Evolutionary conservation across 495 filamentous ascomycete species (phyloP).

Genomic region (Evernia prunastri): DNA sequence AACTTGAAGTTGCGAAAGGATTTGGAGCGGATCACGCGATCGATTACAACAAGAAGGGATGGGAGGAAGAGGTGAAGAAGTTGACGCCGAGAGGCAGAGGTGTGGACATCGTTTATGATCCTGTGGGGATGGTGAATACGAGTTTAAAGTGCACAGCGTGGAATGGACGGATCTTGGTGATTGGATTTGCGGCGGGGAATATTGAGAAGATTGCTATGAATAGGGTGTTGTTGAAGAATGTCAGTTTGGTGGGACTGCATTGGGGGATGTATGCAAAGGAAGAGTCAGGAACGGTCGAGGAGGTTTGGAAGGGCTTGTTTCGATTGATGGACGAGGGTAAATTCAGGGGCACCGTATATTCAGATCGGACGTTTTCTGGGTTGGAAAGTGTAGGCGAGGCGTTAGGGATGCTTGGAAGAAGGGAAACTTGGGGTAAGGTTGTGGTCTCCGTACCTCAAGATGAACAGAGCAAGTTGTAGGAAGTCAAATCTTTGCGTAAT

Average conservation of each 20-base stretch:
- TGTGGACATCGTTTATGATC: constrained; percentile 87
- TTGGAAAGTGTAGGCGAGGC: constrained; percentile 74
- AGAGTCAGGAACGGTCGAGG: constrained; percentile 62
- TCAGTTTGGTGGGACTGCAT: constrained; percentile 80
- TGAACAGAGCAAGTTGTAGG: constrained; percentile 47
- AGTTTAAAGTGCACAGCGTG: constrained; percentile 73
- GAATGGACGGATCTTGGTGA: constrained; percentile 80
- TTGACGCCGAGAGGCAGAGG: constrained; percentile 65
- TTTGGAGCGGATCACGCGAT: constrained; percentile 83
- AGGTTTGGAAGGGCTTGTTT: constrained; percentile 78
- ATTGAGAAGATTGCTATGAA: constrained; percentile 94
- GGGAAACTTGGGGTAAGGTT: constrained; percentile 94
- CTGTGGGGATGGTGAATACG: constrained; percentile 77
- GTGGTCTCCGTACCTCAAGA: constrained; percentile 80
- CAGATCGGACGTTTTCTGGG: constrained; percentile 73
- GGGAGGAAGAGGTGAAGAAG: constrained; percentile 73
- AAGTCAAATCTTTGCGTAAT: neutral
- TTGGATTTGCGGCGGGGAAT: constrained; percentile 82
- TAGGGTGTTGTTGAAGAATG: constrained; percentile 88
- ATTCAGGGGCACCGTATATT: constrained; percentile 75
- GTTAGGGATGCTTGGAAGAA: constrained; percentile 64
- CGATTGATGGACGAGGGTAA: constrained; percentile 68
- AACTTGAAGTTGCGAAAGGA: constrained; percentile 65
- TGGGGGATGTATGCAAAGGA: constrained; percentile 78
- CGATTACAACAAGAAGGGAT: constrained; percentile 58